Conservation (phyloP, 371 early-diverging fungal species). For the Actinomucor elegans region DNA sequence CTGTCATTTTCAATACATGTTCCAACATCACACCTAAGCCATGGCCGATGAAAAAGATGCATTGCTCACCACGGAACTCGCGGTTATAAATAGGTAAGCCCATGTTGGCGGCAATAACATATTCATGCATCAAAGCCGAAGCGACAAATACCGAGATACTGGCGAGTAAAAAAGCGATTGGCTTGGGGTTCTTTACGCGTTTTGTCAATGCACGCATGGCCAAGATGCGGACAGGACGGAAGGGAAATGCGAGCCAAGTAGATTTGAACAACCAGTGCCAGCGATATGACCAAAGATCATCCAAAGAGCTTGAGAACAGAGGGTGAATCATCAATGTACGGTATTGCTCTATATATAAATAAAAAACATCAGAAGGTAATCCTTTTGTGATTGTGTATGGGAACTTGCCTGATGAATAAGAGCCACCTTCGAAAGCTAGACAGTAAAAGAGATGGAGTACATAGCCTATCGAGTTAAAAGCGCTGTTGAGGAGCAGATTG, state of each 20-base stretch:
- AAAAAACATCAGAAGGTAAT: too few relatives aligned
- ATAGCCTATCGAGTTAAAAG: slow-evolving; percentile 31
- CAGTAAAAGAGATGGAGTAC: slow-evolving; percentile 31
- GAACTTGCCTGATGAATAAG: slow-evolving; percentile 39
- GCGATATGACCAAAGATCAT: slow-evolving; percentile 39
- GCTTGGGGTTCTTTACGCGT: slow-evolving; percentile 20
- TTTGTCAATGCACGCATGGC: slow-evolving; percentile 25
- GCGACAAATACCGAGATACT: slow-evolving; percentile 18
- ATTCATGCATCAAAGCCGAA: slow-evolving; percentile 24
- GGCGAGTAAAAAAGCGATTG: slow-evolving; percentile 11
- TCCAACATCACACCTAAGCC: slow-evolving; percentile 17
- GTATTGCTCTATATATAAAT: slow-evolving; percentile 35
- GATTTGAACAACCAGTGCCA: slow-evolving; percentile 44
- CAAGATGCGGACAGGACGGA: slow-evolving; percentile 33
- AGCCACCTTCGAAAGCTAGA: slow-evolving; percentile 31
- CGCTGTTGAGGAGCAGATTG: slow-evolving; percentile 21
- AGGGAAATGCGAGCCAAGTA: slow-evolving; percentile 45
- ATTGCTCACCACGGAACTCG: slow-evolving; percentile 19
- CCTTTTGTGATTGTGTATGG: too few relatives aligned
- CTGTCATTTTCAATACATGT: neutral
- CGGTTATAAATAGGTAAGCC: slow-evolving; percentile 13
- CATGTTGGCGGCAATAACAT: slow-evolving; percentile 13
- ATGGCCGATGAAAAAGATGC: slow-evolving; percentile 14
- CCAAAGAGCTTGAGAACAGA: slow-evolving; percentile 24
- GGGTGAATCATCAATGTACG: slow-evolving; percentile 36